Evolutionary conservation across 1,139 yeast genomes (phyloP).

Genomic region (Lodderomyces pseudojiufengensis): DNA sequence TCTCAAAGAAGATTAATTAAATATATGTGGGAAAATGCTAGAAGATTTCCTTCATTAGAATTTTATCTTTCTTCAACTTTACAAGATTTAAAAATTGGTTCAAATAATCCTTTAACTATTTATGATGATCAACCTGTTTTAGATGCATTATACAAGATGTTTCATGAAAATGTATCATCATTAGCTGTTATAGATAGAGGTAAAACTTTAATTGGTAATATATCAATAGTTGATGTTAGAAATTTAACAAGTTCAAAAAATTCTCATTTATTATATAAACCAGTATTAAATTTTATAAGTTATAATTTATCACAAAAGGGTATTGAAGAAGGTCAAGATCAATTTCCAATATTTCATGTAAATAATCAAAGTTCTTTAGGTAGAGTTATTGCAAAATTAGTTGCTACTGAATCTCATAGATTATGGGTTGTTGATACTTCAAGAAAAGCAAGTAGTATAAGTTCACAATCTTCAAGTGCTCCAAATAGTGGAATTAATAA

Average conservation of each 20-base stretch:
- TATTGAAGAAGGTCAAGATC: constrained; percentile 90
- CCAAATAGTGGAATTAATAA: constrained; percentile 6
- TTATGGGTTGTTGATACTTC: constrained; percentile 81
- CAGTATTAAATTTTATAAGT: constrained; percentile 84
- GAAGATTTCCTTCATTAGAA: constrained; percentile 79
- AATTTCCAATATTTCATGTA: constrained; percentile 94
- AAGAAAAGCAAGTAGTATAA: constrained; percentile 11
- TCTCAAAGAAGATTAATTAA: constrained; percentile 84
- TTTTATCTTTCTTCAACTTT: constrained; percentile 64
- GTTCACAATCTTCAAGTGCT: constrained; percentile 5
- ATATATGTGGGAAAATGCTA: constrained; percentile 88
- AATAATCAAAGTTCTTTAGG: constrained; percentile 75
- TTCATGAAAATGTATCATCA: constrained; percentile 77
- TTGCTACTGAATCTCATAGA: constrained; percentile 91
- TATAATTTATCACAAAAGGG: constrained; percentile 87
- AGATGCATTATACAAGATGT: constrained; percentile 85
- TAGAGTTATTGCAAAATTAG: constrained; percentile 88
- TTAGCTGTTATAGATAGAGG: constrained; percentile 89
- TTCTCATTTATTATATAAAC: constrained; percentile 71
- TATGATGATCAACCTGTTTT: constrained; percentile 83
- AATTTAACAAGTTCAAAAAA: constrained; percentile 83
- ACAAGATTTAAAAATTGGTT: constrained; percentile 66
- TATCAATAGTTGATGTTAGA: constrained; percentile 89
- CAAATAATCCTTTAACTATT: constrained; percentile 68
- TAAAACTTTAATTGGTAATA: constrained; percentile 77